A percentile compares a stretch with the other conserved stretches of the same genome.
Evolutionary conservation across 768 basidiomycete genomes (phyloP).

Genomic region (Antrodiella citrinella): DNA sequence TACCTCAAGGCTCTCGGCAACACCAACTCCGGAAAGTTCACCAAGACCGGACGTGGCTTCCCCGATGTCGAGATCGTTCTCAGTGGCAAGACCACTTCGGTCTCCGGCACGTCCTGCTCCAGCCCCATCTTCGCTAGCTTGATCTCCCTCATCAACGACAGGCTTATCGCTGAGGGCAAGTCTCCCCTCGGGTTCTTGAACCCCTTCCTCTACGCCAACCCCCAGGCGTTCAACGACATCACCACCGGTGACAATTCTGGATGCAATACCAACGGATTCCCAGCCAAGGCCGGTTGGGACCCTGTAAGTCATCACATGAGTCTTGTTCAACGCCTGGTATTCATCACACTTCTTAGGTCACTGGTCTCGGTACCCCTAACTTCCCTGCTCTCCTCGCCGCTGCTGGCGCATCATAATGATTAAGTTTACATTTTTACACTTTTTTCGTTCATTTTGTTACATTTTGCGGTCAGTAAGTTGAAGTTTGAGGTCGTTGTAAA

Average conservation of each 20-base stretch:
- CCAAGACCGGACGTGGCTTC: constrained; percentile 32
- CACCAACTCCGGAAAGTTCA: constrained; percentile 24
- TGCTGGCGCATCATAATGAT: constrained; percentile 3
- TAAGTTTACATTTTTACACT: too few species aligned
- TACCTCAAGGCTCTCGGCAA: constrained; percentile 28
- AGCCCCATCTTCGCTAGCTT: constrained; percentile 27
- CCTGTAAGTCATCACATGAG: constrained; percentile 14
- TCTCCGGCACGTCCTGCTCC: constrained; percentile 26
- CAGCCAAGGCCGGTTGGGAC: constrained; percentile 22
- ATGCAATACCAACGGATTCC: constrained; percentile 26
- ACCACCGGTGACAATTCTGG: constrained; percentile 24
- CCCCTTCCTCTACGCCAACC: constrained; percentile 26
- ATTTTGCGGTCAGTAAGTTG: too few species aligned
- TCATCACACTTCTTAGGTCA: constrained; percentile 35
- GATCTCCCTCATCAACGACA: constrained; percentile 27
- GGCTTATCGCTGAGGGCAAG: constrained; percentile 21
- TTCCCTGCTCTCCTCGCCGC: constrained; percentile 36
- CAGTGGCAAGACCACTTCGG: constrained; percentile 9
- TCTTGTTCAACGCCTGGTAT: neutral
- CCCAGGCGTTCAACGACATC: constrained; percentile 24
- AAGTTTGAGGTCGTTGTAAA: too few species aligned
- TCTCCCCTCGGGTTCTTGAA: constrained; percentile 28
- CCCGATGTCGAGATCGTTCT: constrained; percentile 32
- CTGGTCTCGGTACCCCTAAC: constrained; percentile 56
- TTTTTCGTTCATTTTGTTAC: too few species aligned